Conservation (phyloP, 768 basidiomycete genomes). For the Clitopilus hobsonii region DNA sequence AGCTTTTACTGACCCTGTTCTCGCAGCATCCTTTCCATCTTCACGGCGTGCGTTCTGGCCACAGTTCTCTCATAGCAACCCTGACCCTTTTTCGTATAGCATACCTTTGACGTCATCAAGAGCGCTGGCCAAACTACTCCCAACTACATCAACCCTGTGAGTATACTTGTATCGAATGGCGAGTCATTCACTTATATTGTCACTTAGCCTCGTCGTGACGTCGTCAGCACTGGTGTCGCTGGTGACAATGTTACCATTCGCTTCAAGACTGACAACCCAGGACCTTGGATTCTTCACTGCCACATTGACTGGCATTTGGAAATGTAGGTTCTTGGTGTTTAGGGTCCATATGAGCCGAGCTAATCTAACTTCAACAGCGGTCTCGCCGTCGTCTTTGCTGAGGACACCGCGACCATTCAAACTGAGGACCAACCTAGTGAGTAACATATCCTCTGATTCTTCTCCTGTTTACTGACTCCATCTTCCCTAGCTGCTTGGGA, state of each 20-base stretch:
- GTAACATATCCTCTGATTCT: background rate
- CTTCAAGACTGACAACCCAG: constrained; percentile 35
- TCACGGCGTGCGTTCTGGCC: constrained; percentile 21
- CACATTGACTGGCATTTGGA: constrained; percentile 35
- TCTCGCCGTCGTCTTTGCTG: constrained; percentile 16
- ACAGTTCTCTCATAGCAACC: background rate
- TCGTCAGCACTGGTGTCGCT: constrained; percentile 30
- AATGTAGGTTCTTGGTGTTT: constrained; percentile 7
- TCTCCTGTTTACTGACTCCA: background rate
- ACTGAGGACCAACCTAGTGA: constrained; percentile 17
- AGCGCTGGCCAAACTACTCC: constrained; percentile 24
- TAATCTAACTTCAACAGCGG: constrained; percentile 37
- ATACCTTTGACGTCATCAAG: constrained; percentile 32
- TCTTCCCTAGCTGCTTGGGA: constrained; percentile 3
- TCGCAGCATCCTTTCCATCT: constrained; percentile 24
- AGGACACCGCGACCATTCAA: constrained; percentile 12
- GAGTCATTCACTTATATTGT: background rate
- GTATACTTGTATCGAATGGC: background rate
- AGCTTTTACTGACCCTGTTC: background rate
- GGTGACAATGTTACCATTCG: constrained; percentile 32
- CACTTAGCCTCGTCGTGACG: constrained; percentile 41
- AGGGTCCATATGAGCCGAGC: background rate
- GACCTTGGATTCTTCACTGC: constrained; percentile 18
- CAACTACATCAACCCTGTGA: constrained; percentile 39
- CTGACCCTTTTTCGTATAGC: constrained; percentile 13